These are phyloP conservation scores for Filosporella fistucella DNA, from an alignment of 495 filamentous ascomycete species.

Conservation along the genomic window DNA sequence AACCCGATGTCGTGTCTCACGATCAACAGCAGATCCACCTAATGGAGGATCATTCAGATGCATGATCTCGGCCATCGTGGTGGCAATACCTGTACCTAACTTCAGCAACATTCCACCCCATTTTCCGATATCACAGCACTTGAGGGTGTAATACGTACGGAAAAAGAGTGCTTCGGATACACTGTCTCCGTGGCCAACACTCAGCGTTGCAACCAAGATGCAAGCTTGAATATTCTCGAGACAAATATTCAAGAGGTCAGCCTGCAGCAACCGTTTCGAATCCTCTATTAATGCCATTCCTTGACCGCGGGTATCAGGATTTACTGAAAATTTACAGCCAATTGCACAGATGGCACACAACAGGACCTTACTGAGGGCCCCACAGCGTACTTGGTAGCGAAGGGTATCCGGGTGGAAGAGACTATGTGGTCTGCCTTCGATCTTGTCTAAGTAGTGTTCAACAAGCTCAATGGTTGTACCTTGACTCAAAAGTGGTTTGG, in stretches of 20 bases:
- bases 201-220: constrained; percentile 6
- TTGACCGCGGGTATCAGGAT: neutral
- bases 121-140: neutral
- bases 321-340: neutral
- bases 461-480: constrained; percentile 1
- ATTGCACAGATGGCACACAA: neutral
- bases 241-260: constrained; percentile 5
- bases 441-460: constrained; percentile 4
- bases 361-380: neutral
- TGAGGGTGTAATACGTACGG: neutral
- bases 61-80: constrained; percentile 3
- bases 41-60: neutral
- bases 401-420: constrained; percentile 7
- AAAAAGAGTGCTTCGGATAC: constrained; percentile 9
- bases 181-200: neutral
- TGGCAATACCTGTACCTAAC: constrained; percentile 8
- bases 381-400: neutral
- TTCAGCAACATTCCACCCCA: neutral
- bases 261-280: constrained; percentile 1
- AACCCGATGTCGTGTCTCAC: neutral
- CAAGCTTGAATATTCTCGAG: constrained; percentile 10
- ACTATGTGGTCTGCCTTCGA: constrained; percentile 8
- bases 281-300: neutral
- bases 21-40: neutral
- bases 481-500: neutral